phyloP scores from a whole-genome alignment of 495 filamentous ascomycete genomes.

The Bombardia bombarda region DNA sequence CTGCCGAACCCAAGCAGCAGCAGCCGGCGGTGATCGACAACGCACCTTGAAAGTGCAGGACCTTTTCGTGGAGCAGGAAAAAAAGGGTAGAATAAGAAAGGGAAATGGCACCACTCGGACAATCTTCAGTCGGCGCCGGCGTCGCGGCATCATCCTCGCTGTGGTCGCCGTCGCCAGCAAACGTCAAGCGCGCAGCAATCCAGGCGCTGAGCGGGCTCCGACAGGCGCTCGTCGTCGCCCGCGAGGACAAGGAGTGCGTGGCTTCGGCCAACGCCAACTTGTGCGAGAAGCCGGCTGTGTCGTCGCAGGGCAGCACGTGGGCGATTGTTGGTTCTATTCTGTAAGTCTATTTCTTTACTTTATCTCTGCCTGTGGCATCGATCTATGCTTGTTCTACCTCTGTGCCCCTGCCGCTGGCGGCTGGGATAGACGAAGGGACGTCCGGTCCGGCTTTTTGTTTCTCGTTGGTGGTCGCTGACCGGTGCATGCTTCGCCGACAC shows the following conservation, averaged over 20 bases:
- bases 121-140: no score
- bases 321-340: constrained; percentile 17
- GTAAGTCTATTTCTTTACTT: constrained; percentile 14
- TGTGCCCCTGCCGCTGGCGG: no score
- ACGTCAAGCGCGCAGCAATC: constrained; percentile 9
- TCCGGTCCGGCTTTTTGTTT: neutral
- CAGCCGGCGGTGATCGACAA: neutral
- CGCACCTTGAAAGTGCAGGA: no score
- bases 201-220: neutral
- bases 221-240: constrained; percentile 6
- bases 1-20: no score
- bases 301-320: constrained; percentile 20
- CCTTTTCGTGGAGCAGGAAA: neutral
- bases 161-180: neutral
- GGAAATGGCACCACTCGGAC: constrained; percentile 2
- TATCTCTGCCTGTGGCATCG: no score
- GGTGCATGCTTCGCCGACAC: no score
- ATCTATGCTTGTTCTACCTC: no score
- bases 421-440: no score
- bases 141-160: neutral
- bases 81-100: neutral
- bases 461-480: neutral
- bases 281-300: constrained; percentile 21
- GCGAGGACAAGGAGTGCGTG: constrained; percentile 9
- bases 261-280: constrained; percentile 9